Evolutionary conservation across 768 basidiomycete species (phyloP).

Genomic region (Rhizopogon vinicolor): DNA sequence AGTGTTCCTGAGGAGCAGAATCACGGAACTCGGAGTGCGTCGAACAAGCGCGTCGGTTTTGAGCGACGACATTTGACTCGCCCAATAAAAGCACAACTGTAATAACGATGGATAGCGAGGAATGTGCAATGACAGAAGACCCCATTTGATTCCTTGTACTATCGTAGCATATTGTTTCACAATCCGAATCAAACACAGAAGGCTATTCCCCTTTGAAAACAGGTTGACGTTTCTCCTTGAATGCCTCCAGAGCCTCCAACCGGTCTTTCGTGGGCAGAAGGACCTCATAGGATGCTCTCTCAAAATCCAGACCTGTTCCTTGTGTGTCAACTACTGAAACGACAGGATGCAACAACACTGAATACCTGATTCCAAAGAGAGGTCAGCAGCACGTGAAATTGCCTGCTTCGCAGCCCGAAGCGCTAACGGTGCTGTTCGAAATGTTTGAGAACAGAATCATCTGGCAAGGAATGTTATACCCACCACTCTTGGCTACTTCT

Average conservation of each 20-base stretch:
- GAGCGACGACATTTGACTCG: too few species aligned
- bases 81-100: too few species aligned
- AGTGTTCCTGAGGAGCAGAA: too few species aligned
- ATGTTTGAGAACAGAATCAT: neutral
- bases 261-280: slow-evolving; percentile 75
- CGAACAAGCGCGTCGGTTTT: too few species aligned
- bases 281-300: slow-evolving; percentile 79
- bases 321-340: neutral
- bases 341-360: neutral
- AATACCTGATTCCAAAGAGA: slow-evolving; percentile 71
- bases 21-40: too few species aligned
- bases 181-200: neutral
- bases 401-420: slow-evolving; percentile 86
- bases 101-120: too few species aligned
- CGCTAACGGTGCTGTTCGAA: slow-evolving; percentile 68
- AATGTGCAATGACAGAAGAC: too few species aligned
- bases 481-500: slow-evolving; percentile 65
- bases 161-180: neutral
- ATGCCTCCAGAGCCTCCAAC: slow-evolving; percentile 79
- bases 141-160: neutral
- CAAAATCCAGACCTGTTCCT: slow-evolving; percentile 78
- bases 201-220: slow-evolving; percentile 74
- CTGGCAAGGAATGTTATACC: slow-evolving; percentile 3
- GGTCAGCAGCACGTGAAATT: slow-evolving; percentile 73
- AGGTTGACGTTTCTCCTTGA: slow-evolving; percentile 78